These are phyloP conservation scores for Trichoderma parareesei DNA, from an alignment of 495 filamentous ascomycete genomes.

Conservation along the genomic window DNA sequence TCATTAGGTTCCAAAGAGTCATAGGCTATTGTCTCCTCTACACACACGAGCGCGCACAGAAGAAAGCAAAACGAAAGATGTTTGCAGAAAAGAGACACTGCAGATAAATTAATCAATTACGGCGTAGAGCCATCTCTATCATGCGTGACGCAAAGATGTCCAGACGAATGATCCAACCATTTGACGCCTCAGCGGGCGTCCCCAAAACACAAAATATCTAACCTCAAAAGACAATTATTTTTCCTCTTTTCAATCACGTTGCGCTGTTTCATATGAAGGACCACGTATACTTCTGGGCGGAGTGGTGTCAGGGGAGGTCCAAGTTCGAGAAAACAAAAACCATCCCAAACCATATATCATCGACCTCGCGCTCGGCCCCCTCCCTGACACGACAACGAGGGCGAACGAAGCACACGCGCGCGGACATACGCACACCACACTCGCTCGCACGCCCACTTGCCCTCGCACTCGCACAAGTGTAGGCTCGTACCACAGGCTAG, in stretches of 20 bases:
- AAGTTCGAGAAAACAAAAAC: neutral
- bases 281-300: neutral
- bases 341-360: neutral
- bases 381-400: neutral
- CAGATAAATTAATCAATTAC: constrained; percentile 29
- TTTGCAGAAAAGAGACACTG: no score
- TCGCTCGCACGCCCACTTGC: neutral
- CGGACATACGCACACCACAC: neutral
- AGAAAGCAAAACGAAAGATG: neutral
- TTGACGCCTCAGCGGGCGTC: constrained; percentile 2
- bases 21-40: no score
- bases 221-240: neutral
- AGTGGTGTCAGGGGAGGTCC: neutral
- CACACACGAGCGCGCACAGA: no score
- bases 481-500: neutral
- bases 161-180: constrained; percentile 4
- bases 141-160: constrained; percentile 16
- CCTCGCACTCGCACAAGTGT: neutral
- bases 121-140: constrained; percentile 29
- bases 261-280: neutral
- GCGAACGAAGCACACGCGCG: neutral
- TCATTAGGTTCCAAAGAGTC: no score
- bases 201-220: neutral
- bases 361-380: neutral
- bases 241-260: neutral